A percentile compares a stretch with the other conserved stretches of the same genome.
Conservation (phyloP, 495 filamentous ascomycete species). For the Penicillium macrosclerotiorum region DNA sequence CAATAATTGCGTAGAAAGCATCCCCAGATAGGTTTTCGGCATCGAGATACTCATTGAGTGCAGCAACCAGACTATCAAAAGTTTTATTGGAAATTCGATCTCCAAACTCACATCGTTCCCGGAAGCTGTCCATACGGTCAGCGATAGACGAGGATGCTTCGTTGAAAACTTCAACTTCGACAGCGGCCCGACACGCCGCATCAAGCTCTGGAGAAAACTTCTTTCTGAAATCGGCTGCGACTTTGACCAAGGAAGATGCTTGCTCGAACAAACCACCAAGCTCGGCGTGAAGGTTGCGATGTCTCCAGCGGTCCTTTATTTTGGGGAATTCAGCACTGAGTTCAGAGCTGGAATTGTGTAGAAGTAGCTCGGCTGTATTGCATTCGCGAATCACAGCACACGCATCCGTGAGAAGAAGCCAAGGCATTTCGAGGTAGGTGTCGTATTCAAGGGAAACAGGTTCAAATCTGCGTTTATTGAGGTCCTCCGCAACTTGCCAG, state of each 20-base stretch:
- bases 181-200: slow-evolving; percentile 55
- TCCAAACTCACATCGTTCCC: slow-evolving; percentile 67
- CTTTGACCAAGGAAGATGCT: slow-evolving; percentile 51
- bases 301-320: slow-evolving; percentile 44
- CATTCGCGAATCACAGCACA: slow-evolving; percentile 76
- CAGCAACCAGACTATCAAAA: slow-evolving; percentile 42
- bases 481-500: slow-evolving; percentile 77
- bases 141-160: slow-evolving; percentile 62
- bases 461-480: slow-evolving; percentile 82
- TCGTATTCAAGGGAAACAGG: slow-evolving; percentile 75
- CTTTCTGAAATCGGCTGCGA: slow-evolving; percentile 57
- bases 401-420: slow-evolving; percentile 76
- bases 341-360: slow-evolving; percentile 39
- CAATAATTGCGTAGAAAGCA: slow-evolving; percentile 49
- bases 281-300: slow-evolving; percentile 40
- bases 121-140: slow-evolving; percentile 68
- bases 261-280: slow-evolving; percentile 36
- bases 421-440: slow-evolving; percentile 65
- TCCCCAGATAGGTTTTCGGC: slow-evolving; percentile 48
- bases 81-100: slow-evolving; percentile 74
- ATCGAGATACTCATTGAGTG: slow-evolving; percentile 38
- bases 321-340: slow-evolving; percentile 33
- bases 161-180: slow-evolving; percentile 68
- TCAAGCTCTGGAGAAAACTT: slow-evolving; percentile 61
- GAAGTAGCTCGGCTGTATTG: slow-evolving; percentile 69